Percentiles rank a stretch among this genome's conserved stretches.
phyloP scores from a whole-genome alignment of 352 stramenopile genomes.

The Pythium folliculosum region DNA sequence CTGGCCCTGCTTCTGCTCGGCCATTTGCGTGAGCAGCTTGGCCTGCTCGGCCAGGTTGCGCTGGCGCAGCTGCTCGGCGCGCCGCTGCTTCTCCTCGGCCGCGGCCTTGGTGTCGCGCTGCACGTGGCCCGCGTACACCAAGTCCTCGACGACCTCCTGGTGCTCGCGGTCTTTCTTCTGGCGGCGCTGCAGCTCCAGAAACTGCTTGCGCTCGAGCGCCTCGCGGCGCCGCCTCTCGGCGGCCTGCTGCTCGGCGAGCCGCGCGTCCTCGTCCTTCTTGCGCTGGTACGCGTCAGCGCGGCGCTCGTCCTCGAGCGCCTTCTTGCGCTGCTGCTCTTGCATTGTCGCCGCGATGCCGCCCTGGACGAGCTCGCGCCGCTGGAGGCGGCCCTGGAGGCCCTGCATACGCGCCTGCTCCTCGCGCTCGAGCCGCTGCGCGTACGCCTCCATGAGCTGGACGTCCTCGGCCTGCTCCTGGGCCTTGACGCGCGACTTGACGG shows the following conservation, averaged over 20 bases:
- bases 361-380: conserved; percentile 44
- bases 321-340: conserved; percentile 54
- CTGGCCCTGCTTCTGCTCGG: conserved; percentile 49
- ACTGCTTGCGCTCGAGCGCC: conserved; percentile 58
- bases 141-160: conserved; percentile 61
- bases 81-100: conserved; percentile 46
- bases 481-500: conserved; percentile 41
- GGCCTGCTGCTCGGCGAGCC: conserved; percentile 36
- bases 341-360: conserved; percentile 42
- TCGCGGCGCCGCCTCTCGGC: conserved; percentile 40
- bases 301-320: conserved; percentile 52
- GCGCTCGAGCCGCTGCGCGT: conserved; percentile 52
- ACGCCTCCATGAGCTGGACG: conserved; percentile 71
- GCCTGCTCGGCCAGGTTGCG: conserved; percentile 67
- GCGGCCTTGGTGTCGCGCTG: conserved; percentile 46
- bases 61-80: conserved; percentile 34
- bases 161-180: conserved; percentile 61
- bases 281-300: conserved; percentile 68
- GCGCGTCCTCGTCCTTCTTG: conserved; percentile 43
- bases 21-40: conserved; percentile 64
- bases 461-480: conserved; percentile 55
- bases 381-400: conserved; percentile 44
- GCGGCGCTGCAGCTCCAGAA: conserved; percentile 43
- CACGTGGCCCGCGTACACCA: conserved; percentile 56
- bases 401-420: conserved; percentile 61